Base-by-base conservation (phyloP, 2,329 filamentous ascomycete genomes). In the Xylariales sp. region DNA sequence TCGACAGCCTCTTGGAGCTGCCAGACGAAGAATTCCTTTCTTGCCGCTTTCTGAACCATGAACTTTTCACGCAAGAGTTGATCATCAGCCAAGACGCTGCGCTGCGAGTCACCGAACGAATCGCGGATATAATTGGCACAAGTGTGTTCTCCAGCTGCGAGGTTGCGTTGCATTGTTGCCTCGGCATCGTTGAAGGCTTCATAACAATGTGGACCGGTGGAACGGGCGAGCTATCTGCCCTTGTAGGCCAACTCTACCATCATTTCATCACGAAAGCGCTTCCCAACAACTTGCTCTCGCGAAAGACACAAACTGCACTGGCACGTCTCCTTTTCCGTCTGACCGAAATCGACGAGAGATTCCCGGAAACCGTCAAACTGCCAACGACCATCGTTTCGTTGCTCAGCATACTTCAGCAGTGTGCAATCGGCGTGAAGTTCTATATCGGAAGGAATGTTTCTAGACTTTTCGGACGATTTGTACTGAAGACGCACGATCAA, bases 401-500 rank as follows among this genome's bases (percentile, higher is more conserved):
- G 3, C 80, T 97, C 42, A 74, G 73, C 9, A 78, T 97, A 16
- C 68, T 97, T 6, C 68, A 75, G 31, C 69, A 75, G 11, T 80
- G 84, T 1, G 71, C 78, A 40, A 78, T 91, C 53, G 62, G 71
- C 9, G 83, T 93, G 34, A 93, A 94, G 54, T 89, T 86, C 54
- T 78, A 76, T 45, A 77, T 95, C 40, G 83, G 85, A 0, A 70
- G 78, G 42, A 73, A 75, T 3, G 68, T 97, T 14, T 78, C 88
- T 1, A 69, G 71, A 5, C 72, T 98, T 19, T 98, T 98, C 59
- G 76, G 80, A 10, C 74, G 86, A 2, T 97, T 86, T 55, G 74
- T 90, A n/a, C 72, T 96, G 2, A 84, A 84, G 51, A 73, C 84
- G 33, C 93, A 98, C 52, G 87, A 94, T 43, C 78, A 81, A 5